Evolutionary conservation across 805 yeast species (phyloP).

Genomic region (Phaffomyces opuntiae): DNA sequence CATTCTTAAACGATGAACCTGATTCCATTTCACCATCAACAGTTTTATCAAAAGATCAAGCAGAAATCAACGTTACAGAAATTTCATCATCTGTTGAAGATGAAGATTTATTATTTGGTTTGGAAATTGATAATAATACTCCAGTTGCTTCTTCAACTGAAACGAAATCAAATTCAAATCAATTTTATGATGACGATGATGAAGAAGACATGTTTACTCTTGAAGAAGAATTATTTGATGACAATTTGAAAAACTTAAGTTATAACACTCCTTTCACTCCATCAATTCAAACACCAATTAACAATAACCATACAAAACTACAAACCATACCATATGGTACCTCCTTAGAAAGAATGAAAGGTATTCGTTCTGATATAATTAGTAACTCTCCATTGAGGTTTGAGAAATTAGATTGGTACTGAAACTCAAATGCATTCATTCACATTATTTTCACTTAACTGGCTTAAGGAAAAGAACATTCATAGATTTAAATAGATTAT

Average conservation of each 20-base stretch:
- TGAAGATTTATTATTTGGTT: conserved; percentile 11
- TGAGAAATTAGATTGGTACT: conserved; percentile 10
- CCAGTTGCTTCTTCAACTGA: conserved; percentile 1
- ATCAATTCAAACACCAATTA: conserved; percentile 7
- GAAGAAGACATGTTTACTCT: no score
- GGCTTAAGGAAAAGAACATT: background rate
- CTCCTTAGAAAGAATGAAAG: conserved; percentile 1
- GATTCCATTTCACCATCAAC: background rate
- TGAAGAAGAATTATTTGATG: conserved; percentile 7
- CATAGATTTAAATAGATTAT: background rate
- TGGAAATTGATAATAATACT: conserved; percentile 7
- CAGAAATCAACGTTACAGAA: conserved; percentile 1
- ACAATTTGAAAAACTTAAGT: background rate
- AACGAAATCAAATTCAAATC: background rate
- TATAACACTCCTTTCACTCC: conserved; percentile 12
- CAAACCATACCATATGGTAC: background rate
- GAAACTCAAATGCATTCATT: background rate
- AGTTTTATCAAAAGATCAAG: background rate
- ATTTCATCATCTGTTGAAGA: conserved; percentile 2
- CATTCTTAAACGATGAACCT: conserved; percentile 3
- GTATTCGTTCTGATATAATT: background rate
- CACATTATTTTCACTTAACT: background rate
- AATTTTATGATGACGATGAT: conserved; percentile 1
- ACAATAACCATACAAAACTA: background rate
- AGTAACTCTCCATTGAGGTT: conserved; percentile 8